Percentiles rank a stretch among this genome's conserved stretches.
Conservation (phyloP, 1,284 basidiomycete species). For the Apiotrichum akiyoshidainum region DNA sequence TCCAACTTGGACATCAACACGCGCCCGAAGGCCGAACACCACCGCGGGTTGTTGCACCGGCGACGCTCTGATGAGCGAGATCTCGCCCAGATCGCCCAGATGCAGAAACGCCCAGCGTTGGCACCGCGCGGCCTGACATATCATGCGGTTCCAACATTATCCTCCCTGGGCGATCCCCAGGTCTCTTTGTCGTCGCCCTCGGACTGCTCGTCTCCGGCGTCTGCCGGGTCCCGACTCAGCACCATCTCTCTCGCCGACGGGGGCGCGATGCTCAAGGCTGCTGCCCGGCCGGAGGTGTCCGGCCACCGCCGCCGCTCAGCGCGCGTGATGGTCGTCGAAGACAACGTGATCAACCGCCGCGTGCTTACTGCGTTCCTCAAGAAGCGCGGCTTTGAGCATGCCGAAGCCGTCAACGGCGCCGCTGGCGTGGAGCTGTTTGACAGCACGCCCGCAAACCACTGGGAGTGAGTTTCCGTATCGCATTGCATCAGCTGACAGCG, state of each 20-base stretch:
- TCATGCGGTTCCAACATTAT: conserved; percentile 20
- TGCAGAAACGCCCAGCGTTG: conserved; percentile 34
- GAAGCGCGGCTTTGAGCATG: conserved; percentile 65
- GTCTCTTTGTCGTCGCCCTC: neutral
- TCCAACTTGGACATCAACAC: neutral
- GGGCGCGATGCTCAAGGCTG: conserved; percentile 52
- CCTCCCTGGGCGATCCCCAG: conserved; percentile 4
- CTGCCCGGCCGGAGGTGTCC: conserved; percentile 42
- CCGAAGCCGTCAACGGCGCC: conserved; percentile 76
- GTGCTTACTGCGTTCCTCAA: conserved; percentile 72
- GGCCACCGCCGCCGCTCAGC: conserved; percentile 41
- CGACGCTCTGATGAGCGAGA: conserved; percentile 48
- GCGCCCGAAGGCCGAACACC: conserved; percentile 5
- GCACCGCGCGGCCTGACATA: conserved; percentile 44
- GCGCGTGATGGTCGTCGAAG: conserved; percentile 75
- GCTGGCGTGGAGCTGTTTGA: conserved; percentile 77
- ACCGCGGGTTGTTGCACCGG: conserved; percentile 28
- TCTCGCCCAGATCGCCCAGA: conserved; percentile 10
- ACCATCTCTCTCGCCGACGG: conserved; percentile 54
- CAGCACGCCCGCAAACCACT: conserved; percentile 58
- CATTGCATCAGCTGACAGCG: neutral
- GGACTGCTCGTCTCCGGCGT: conserved; percentile 34
- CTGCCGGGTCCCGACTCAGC: conserved; percentile 42
- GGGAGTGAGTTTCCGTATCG: conserved; percentile 58
- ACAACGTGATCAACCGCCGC: conserved; percentile 61